phyloP scores from a whole-genome alignment of 345 rosid species.

The Rhizophora apiculata region DNA sequence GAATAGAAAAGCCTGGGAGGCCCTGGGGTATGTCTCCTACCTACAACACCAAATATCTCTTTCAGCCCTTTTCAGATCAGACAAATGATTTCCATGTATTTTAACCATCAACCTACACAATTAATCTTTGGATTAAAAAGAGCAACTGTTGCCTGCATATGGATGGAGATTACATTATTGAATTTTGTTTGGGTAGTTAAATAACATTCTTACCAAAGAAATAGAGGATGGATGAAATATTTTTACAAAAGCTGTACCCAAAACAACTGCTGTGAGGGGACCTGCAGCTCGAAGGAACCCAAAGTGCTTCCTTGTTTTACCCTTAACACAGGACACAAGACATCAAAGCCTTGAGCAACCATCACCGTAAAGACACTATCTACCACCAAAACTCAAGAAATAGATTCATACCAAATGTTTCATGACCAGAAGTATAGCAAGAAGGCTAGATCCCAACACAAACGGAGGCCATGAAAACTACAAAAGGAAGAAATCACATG shows the following conservation, averaged over 20 bases:
- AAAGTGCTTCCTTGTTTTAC: slow-evolving; percentile 81
- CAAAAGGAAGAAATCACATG: slow-evolving; percentile 64
- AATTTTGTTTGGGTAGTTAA: background rate
- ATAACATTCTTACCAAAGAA: slow-evolving; percentile 62
- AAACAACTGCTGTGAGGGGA: slow-evolving; percentile 84
- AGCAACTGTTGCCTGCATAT: background rate
- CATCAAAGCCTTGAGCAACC: slow-evolving; percentile 16
- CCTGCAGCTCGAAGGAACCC: slow-evolving; percentile 87
- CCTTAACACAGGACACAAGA: slow-evolving; percentile 45
- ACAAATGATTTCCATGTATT: background rate
- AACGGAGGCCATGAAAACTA: slow-evolving; percentile 99
- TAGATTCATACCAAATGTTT: slow-evolving; percentile 72
- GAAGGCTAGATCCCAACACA: slow-evolving; percentile 87
- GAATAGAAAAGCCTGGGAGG: slow-evolving; percentile 85
- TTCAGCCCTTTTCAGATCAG: slow-evolving; percentile 4
- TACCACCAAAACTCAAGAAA: slow-evolving; percentile 1
- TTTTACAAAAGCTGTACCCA: slow-evolving; percentile 83
- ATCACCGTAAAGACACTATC: background rate
- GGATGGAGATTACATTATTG: background rate
- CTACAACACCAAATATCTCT: slow-evolving; percentile 41
- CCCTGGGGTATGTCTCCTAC: slow-evolving; percentile 98
- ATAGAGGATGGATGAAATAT: slow-evolving; percentile 76
- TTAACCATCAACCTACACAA: background rate
- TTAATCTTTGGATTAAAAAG: background rate
- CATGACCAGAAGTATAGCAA: slow-evolving; percentile 75